Percentiles rank a stretch among this genome's conserved stretches.
phyloP scores from a whole-genome alignment of 371 early-diverging fungal genomes.

The Mortierella sp. region DNA sequence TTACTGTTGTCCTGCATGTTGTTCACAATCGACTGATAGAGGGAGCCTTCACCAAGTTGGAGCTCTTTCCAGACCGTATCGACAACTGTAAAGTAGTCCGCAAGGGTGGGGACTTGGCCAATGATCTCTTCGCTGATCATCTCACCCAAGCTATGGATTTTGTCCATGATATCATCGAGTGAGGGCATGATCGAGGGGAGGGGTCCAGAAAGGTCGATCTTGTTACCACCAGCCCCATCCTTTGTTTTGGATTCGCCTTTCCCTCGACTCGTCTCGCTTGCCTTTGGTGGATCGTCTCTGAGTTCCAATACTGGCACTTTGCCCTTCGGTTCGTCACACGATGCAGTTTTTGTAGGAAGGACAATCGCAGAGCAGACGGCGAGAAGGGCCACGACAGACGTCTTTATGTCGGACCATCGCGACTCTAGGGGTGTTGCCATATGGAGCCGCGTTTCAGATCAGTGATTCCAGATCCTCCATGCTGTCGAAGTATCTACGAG shows the following conservation, averaged over 20 bases:
- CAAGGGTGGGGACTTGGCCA: constrained; percentile 45
- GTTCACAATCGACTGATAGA: constrained; percentile 50
- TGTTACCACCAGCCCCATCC: constrained; percentile 5
- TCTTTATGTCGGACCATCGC: constrained; percentile 42
- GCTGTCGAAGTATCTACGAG: background rate
- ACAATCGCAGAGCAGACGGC: constrained; percentile 31
- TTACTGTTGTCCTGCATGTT: constrained; percentile 48
- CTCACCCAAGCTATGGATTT: constrained; percentile 29
- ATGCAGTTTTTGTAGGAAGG: constrained; percentile 11
- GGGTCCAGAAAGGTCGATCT: constrained; percentile 43
- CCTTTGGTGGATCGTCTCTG: constrained; percentile 18
- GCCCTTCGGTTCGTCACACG: constrained; percentile 27
- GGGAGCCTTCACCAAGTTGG: constrained; percentile 46
- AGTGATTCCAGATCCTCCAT: no score
- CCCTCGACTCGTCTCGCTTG: background rate
- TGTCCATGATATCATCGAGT: constrained; percentile 41
- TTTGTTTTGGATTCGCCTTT: constrained; percentile 3
- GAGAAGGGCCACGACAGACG: constrained; percentile 21
- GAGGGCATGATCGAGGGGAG: constrained; percentile 40
- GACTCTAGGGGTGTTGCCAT: constrained; percentile 18
- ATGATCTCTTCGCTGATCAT: constrained; percentile 51
- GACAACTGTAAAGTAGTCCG: constrained; percentile 36
- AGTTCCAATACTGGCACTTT: constrained; percentile 25
- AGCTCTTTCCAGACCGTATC: constrained; percentile 41
- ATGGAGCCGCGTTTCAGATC: background rate